Evolutionary conservation across 208 protist genomes (phyloP).

Genomic region (Trypanosoma congolense): DNA sequence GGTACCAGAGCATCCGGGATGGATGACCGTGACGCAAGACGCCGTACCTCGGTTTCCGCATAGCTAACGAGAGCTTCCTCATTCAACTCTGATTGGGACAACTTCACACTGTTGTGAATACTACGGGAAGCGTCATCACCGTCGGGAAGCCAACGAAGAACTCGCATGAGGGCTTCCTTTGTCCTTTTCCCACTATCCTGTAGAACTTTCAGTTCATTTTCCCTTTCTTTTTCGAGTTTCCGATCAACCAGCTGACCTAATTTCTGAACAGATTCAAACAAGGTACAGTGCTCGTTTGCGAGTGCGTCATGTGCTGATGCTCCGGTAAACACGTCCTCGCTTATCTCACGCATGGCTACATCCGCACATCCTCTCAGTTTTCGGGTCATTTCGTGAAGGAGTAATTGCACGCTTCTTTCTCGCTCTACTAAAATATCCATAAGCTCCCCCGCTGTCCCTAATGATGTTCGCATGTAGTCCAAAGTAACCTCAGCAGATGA

Average conservation of each 20-base stretch:
- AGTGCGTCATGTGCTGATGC: neutral
- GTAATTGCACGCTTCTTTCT: conserved; percentile 1
- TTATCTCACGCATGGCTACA: neutral
- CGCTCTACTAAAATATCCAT: conserved; percentile 6
- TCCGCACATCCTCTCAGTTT: conserved; percentile 1
- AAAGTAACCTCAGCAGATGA: conserved; percentile 15
- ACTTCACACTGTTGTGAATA: neutral
- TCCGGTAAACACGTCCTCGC: neutral
- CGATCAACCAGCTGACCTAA: conserved; percentile 7
- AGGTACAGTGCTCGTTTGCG: conserved; percentile 4
- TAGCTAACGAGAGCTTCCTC: conserved; percentile 15
- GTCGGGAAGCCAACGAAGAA: conserved; percentile 20
- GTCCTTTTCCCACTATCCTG: conserved; percentile 2
- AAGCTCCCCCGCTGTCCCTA: conserved; percentile 10
- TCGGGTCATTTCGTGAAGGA: conserved; percentile 8
- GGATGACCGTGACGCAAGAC: conserved; percentile 2
- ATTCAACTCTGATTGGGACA: neutral
- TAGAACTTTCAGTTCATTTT: neutral
- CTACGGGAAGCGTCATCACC: neutral
- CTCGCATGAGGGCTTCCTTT: conserved; percentile 14
- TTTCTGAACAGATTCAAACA: conserved; percentile 6
- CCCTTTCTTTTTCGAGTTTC: neutral
- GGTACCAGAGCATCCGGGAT: conserved; percentile 4
- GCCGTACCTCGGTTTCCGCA: conserved; percentile 12
- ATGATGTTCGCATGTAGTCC: conserved; percentile 16